Percentiles rank a stretch among this genome's conserved stretches.
Conservation (phyloP, 75 land plant genomes). For the Pseudotsuga menziesii region DNA sequence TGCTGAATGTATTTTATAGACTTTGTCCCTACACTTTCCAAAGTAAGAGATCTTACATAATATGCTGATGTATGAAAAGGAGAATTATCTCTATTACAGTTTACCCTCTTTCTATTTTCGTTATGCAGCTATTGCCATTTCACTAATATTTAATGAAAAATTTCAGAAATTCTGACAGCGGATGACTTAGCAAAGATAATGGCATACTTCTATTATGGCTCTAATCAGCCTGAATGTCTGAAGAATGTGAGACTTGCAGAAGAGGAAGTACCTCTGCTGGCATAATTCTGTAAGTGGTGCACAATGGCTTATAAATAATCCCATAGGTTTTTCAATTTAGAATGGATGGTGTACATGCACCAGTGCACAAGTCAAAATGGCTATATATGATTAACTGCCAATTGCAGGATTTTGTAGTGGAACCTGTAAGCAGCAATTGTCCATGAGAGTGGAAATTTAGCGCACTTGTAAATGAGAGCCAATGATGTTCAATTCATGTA, state of each 20-base stretch:
- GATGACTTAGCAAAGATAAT: slow-evolving; percentile 71
- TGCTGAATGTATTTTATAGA: background rate
- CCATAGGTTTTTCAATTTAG: background rate
- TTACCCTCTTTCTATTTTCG: background rate
- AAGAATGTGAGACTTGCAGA: background rate
- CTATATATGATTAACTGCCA: background rate
- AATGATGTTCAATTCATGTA: background rate
- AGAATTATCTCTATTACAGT: background rate
- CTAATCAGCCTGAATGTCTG: slow-evolving; percentile 49
- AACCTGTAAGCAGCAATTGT: too few species aligned
- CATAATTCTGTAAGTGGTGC: background rate
- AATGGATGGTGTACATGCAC: background rate
- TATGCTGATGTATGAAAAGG: background rate
- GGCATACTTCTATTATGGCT: slow-evolving; percentile 72
- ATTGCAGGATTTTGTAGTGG: too few species aligned
- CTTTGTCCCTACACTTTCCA: background rate
- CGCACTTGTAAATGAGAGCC: background rate
- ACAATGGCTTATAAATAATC: background rate
- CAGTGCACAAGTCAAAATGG: background rate
- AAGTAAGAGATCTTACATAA: background rate
- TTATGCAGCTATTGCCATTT: background rate
- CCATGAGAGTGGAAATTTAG: background rate
- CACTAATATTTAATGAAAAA: background rate
- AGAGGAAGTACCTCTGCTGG: slow-evolving; percentile 1
- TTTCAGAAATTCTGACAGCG: slow-evolving; percentile 35